Conservation (phyloP, 1,284 basidiomycete genomes). For the Melanopsichium pennsylvanicum region DNA sequence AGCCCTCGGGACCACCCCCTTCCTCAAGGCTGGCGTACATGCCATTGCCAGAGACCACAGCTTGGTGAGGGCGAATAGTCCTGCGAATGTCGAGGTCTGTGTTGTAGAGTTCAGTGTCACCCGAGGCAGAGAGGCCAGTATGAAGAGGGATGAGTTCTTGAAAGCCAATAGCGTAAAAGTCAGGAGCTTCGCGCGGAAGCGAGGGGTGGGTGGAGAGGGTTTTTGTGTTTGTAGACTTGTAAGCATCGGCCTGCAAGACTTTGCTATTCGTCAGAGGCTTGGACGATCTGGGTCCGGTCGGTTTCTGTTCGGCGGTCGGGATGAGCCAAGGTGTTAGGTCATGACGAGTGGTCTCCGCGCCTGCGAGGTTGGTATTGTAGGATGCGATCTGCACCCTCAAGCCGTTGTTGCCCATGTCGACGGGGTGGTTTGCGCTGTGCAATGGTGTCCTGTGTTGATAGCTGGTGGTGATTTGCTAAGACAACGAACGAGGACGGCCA, state of each 20-base stretch:
- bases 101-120: constrained; percentile 72
- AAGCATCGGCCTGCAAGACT: constrained; percentile 21
- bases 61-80: constrained; percentile 62
- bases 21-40: constrained; percentile 58
- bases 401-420: constrained; percentile 21
- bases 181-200: constrained; percentile 66
- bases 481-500: too few relatives aligned
- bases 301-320: constrained; percentile 54
- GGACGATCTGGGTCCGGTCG: constrained; percentile 66
- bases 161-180: constrained; percentile 86
- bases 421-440: too few relatives aligned
- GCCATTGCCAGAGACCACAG: constrained; percentile 54
- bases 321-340: constrained; percentile 64
- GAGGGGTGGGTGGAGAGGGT: constrained; percentile 34
- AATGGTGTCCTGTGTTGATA: too few relatives aligned
- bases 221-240: constrained; percentile 36
- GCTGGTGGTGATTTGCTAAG: too few relatives aligned
- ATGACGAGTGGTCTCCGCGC: constrained; percentile 67
- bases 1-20: constrained; percentile 62
- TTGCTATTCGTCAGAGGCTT: constrained; percentile 35
- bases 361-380: constrained; percentile 85
- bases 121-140: constrained; percentile 57
- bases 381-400: constrained; percentile 79
- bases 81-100: constrained; percentile 71
- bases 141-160: constrained; percentile 84